phyloP scores from a whole-genome alignment of 1,284 basidiomycete genomes.

The Apiotrichum domesticum region DNA sequence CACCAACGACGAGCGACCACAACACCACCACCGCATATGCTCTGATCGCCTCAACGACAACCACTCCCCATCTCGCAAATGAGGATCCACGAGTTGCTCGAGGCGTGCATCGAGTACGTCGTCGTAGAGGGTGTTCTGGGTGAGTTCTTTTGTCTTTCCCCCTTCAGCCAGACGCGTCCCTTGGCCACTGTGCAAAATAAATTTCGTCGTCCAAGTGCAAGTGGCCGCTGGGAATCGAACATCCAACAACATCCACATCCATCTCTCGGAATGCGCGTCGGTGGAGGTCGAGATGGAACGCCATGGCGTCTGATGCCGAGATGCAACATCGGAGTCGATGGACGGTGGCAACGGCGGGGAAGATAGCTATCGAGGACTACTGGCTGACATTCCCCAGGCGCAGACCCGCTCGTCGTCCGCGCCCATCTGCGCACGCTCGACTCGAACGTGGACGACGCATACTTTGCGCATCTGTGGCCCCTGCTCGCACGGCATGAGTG shows the following conservation, averaged over 20 bases:
- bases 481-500: constrained; percentile 28
- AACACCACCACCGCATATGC: too few relatives aligned
- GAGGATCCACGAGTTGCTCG: constrained; percentile 42
- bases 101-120: constrained; percentile 38
- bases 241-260: not conserved
- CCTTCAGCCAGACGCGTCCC: not conserved
- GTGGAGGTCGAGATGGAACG: constrained; percentile 10
- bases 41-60: too few relatives aligned
- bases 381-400: constrained; percentile 18
- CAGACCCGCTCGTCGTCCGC: constrained; percentile 22
- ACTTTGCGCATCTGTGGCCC: constrained; percentile 35
- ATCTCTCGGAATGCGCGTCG: not conserved
- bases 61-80: constrained; percentile 13
- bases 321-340: not conserved
- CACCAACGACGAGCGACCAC: too few relatives aligned
- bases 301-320: not conserved
- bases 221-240: constrained; percentile 15
- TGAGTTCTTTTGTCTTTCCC: constrained; percentile 19
- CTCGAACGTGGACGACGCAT: constrained; percentile 29
- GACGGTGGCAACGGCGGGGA: too few relatives aligned
- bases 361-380: not conserved
- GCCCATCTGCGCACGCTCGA: constrained; percentile 28
- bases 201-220: not conserved
- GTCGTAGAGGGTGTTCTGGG: constrained; percentile 39
- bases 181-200: not conserved